Conservation (phyloP, 2,329 filamentous ascomycete species). For the Aspergillus sp. region DNA sequence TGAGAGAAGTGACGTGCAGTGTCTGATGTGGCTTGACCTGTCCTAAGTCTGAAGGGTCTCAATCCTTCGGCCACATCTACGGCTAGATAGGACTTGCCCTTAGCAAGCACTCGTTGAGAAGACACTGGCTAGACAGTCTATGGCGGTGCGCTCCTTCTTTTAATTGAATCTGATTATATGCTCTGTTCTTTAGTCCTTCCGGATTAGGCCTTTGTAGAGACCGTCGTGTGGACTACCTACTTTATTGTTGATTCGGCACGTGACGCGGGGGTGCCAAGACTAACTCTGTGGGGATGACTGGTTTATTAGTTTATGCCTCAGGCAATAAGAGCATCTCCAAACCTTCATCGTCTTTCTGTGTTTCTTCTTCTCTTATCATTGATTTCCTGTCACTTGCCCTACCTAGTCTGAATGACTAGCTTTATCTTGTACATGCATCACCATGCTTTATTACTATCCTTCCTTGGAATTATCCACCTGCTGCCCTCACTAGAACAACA, state of each 20-base stretch:
- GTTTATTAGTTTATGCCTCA: background rate
- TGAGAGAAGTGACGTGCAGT: too few relatives aligned
- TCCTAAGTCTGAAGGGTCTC: too few relatives aligned
- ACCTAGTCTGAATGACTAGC: background rate
- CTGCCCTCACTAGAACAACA: constrained; percentile 26
- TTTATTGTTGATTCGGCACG: background rate
- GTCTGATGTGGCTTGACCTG: too few relatives aligned
- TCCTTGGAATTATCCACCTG: constrained; percentile 4
- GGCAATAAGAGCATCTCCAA: background rate
- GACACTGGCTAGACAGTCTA: too few relatives aligned
- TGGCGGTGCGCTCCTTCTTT: too few relatives aligned
- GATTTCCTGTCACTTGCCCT: background rate
- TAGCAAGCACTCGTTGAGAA: too few relatives aligned
- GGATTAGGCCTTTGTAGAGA: too few relatives aligned
- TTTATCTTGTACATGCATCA: background rate
- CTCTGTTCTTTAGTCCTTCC: too few relatives aligned
- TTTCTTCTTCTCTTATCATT: background rate
- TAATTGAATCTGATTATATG: too few relatives aligned
- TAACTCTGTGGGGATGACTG: background rate
- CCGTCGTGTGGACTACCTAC: too few relatives aligned
- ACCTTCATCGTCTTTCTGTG: background rate
- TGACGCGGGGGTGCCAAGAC: background rate
- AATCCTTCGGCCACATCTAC: too few relatives aligned
- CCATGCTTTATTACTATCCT: background rate
- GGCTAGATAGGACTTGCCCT: too few relatives aligned